These are phyloP conservation scores for Trichoderma asperellum DNA, from an alignment of 2,329 filamentous ascomycete species.

Conservation along the genomic window DNA sequence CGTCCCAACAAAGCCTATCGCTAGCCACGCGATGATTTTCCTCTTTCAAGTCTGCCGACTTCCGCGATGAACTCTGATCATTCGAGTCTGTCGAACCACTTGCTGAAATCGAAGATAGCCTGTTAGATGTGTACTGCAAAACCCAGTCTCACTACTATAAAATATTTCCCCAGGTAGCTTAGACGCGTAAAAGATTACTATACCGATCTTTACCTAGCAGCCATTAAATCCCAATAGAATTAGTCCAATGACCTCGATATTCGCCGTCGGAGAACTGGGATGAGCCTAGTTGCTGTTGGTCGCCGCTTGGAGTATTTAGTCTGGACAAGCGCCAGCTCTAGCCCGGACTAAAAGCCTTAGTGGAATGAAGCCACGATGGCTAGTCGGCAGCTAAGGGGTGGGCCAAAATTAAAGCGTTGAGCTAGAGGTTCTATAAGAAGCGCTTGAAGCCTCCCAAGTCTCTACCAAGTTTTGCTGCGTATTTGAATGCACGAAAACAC, in stretches of 20 bases:
- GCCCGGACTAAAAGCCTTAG: neutral
- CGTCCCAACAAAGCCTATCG: neutral
- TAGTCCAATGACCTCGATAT: neutral
- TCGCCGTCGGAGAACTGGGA: neutral
- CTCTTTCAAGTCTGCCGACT: neutral
- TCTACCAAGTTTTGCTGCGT: neutral
- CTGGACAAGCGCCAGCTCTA: neutral
- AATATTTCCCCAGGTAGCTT: neutral
- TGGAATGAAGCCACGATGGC: neutral
- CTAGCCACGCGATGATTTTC: neutral
- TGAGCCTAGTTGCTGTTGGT: neutral
- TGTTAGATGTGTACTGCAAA: too few relatives aligned
- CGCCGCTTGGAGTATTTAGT: neutral
- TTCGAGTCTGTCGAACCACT: neutral
- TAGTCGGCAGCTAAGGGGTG: neutral
- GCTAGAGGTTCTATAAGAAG: neutral
- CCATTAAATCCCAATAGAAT: neutral
- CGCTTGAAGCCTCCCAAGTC: neutral
- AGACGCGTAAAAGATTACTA: neutral
- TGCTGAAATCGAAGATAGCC: neutral
- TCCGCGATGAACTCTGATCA: neutral
- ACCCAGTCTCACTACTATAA: neutral
- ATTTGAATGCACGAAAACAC: neutral
- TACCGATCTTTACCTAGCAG: neutral
- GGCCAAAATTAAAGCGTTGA: neutral